Base-by-base conservation (phyloP, 371 early-diverging fungal species). In the Mortierella sp. region DNA sequence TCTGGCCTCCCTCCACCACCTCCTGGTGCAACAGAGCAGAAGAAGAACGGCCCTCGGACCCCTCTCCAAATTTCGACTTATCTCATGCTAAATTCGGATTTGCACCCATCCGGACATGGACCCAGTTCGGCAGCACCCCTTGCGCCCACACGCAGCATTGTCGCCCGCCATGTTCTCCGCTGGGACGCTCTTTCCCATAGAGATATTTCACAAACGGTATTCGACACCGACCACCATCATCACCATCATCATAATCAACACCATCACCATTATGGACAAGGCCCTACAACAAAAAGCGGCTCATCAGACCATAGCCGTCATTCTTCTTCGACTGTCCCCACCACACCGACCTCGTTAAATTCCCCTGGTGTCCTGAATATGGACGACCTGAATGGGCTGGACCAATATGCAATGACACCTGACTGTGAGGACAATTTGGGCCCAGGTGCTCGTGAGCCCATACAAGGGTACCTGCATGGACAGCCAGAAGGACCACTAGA, bases 131-230 rank as follows among this genome's bases (percentile, higher is more conserved):
- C 73, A 37, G 58, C 69, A 22, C 73, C 76, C 16, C 29, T 68
- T 31, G 70, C 77, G 11, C 74, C 73, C 1, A 66, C n/a, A 22
- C 74, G 74, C 31, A 79, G 72, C 40, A 74, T 81, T 29, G 69
- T 81, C 4, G 82, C 82, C 34, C 53, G 74, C 4, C 77, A 81
- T 43, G 71, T 77, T 41, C 55, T 81, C 44, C 82, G 82, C 19
- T 81, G 82, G 82, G 82, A 81, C 31, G 74, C 77, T 7, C 77
- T 81, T 10, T 74, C 77, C 0, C 77, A 81, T 31, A 72, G 71
- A 2, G 82, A 81, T 53, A 77, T 81, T 8, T 53, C 77, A 10
- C 77, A 81, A 22, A 81, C 82, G 9, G 82, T 81, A 19, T 81
- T 81, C 37, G 82, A 81, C 44, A 68, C 74, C 16, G 71, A 69